Evolutionary conservation across 331 rosid genomes (phyloP).

Genomic region (Malus hybrid): DNA sequence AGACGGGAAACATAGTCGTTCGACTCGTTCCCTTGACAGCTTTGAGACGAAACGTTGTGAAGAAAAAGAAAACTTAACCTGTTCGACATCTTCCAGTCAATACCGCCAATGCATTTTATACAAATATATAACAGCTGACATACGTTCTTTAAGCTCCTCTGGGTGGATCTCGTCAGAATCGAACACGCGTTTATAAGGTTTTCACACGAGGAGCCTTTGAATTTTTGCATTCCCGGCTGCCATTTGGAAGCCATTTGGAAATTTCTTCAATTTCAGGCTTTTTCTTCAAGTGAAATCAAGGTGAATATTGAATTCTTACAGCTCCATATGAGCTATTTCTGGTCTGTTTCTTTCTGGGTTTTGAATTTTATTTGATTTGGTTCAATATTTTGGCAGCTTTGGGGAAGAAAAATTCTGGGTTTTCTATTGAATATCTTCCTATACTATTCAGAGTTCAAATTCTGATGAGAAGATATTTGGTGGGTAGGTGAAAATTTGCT

Average conservation of each 20-base stretch:
- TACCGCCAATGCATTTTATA: slow-evolving; percentile 13
- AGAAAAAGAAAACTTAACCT: background rate
- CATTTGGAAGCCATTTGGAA: background rate
- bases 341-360: slow-evolving; percentile 7
- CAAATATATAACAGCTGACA: background rate
- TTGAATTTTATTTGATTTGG: slow-evolving; percentile 13
- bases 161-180: slow-evolving; percentile 49
- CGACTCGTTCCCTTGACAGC: too few relatives aligned
- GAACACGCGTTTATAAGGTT: slow-evolving; percentile 14
- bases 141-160: slow-evolving; percentile 24
- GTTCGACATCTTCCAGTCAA: slow-evolving; percentile 28
- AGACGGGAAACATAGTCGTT: background rate
- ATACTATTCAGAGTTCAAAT: slow-evolving; percentile 9
- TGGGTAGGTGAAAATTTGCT: slow-evolving; percentile 29
- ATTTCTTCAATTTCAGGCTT: background rate
- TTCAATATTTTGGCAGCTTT: slow-evolving; percentile 21
- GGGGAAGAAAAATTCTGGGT: background rate
- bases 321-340: slow-evolving; percentile 11
- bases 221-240: background rate
- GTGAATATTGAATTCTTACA: slow-evolving; percentile 10
- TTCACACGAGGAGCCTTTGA: slow-evolving; percentile 11
- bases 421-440: slow-evolving; percentile 3
- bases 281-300: background rate
- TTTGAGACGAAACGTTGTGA: background rate
- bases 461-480: slow-evolving; percentile 19